These are phyloP conservation scores for Cladosporium cucumerinum DNA, from an alignment of 2,329 filamentous ascomycete genomes.

Conservation along the genomic window DNA sequence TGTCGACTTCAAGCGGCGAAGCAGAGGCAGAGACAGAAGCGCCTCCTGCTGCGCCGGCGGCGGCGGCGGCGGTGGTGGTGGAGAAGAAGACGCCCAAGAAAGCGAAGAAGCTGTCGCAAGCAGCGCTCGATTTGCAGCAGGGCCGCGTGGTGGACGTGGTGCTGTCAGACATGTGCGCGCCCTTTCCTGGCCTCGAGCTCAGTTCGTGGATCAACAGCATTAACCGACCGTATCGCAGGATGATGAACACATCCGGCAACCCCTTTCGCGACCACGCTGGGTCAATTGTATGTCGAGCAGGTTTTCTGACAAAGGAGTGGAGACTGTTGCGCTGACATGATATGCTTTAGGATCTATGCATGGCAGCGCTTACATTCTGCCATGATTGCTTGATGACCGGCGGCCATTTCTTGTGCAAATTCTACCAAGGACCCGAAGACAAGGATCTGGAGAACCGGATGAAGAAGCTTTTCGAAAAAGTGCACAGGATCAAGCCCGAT, in stretches of 20 bases:
- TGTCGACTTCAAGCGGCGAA: neutral
- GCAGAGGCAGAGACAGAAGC: conserved; percentile 12
- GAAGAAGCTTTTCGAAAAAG: conserved; percentile 72
- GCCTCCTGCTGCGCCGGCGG: conserved; percentile 23
- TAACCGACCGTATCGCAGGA: conserved; percentile 94
- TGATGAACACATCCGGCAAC: conserved; percentile 98
- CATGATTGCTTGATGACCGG: conserved; percentile 77
- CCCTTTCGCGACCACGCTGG: conserved; percentile 82
- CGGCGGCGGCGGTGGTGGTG: neutral
- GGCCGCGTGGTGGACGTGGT: conserved; percentile 80
- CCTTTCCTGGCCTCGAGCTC: conserved; percentile 65
- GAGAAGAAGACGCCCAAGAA: conserved; percentile 9
- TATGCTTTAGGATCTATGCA: conserved; percentile 74
- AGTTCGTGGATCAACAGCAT: conserved; percentile 76
- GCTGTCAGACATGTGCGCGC: conserved; percentile 97
- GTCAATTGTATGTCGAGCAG: conserved; percentile 73
- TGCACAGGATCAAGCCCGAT: conserved; percentile 85
- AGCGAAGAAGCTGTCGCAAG: conserved; percentile 31
- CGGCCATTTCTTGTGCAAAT: conserved; percentile 95
- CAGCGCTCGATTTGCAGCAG: conserved; percentile 37
- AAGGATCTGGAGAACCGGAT: conserved; percentile 72
- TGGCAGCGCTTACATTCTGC: conserved; percentile 78
- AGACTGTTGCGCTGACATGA: neutral
- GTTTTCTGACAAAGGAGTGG: neutral
- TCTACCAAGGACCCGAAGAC: conserved; percentile 88